Evolutionary conservation across 208 protist genomes (phyloP).

Genomic region (Vickermania ingenoplastis): DNA sequence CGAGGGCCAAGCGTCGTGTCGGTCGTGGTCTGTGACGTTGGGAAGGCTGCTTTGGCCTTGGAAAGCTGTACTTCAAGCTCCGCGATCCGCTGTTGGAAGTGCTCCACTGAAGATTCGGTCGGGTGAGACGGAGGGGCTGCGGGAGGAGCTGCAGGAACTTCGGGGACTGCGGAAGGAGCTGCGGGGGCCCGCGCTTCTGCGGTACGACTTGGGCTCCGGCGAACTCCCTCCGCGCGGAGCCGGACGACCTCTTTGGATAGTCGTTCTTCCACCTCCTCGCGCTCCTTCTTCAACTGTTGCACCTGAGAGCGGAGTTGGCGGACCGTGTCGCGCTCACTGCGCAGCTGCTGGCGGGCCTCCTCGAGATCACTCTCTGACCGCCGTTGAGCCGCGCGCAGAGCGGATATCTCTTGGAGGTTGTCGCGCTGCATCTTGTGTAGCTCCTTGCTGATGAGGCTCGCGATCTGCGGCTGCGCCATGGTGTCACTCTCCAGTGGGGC

Average conservation of each 20-base stretch:
- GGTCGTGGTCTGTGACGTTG: background rate
- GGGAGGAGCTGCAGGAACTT: background rate
- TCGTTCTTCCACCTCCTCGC: conserved; percentile 20
- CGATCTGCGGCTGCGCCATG: conserved; percentile 39
- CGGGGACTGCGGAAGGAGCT: background rate
- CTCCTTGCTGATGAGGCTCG: conserved; percentile 34
- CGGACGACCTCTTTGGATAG: conserved; percentile 20
- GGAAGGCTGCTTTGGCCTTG: background rate
- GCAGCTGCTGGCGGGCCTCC: conserved; percentile 33
- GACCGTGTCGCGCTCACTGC: conserved; percentile 31
- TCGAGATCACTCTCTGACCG: conserved; percentile 43
- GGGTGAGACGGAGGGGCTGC: no score
- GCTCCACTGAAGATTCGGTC: no score
- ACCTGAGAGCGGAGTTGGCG: conserved; percentile 36
- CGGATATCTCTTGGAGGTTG: conserved; percentile 55
- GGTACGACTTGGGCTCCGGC: background rate
- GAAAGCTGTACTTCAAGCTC: conserved; percentile 14
- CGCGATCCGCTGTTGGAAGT: conserved; percentile 15
- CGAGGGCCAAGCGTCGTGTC: background rate
- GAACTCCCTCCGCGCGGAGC: conserved; percentile 7
- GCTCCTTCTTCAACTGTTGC: conserved; percentile 18
- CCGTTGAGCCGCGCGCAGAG: conserved; percentile 25
- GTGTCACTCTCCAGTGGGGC: background rate
- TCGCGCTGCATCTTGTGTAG: conserved; percentile 46
- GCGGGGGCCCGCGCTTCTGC: background rate